Evolutionary conservation across 2,329 filamentous ascomycete genomes (phyloP).

Genomic region (Aspergillus terreus): DNA sequence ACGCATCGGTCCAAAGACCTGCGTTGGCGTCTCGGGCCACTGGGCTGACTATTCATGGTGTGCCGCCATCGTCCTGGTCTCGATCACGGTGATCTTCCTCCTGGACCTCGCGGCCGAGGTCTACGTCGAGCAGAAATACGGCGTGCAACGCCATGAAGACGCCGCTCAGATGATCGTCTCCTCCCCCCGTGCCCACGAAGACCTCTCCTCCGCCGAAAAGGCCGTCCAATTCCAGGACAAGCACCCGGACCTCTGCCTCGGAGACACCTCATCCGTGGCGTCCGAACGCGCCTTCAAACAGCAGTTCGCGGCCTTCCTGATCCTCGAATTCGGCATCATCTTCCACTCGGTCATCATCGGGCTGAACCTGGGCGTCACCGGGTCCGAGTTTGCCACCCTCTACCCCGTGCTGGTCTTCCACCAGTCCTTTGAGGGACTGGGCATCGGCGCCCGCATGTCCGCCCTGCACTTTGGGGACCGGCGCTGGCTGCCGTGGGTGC

Average conservation of each 20-base stretch:
- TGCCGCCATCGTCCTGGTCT: conserved; percentile 49
- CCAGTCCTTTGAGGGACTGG: conserved; percentile 61
- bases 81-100: conserved; percentile 50
- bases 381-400: conserved; percentile 54
- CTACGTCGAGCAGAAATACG: conserved; percentile 50
- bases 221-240: no score
- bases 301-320: conserved; percentile 40
- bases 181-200: conserved; percentile 2
- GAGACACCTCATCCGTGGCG: conserved; percentile 3
- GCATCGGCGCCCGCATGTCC: conserved; percentile 59
- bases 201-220: background rate
- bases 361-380: conserved; percentile 58
- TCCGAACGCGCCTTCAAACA: conserved; percentile 31
- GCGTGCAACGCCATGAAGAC: conserved; percentile 24
- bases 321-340: conserved; percentile 59
- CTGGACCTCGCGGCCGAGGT: conserved; percentile 50
- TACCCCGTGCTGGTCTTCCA: conserved; percentile 62
- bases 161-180: conserved; percentile 12
- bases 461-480: conserved; percentile 50
- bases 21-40: conserved; percentile 51
- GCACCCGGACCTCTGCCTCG: background rate
- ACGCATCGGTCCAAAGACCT: conserved; percentile 46
- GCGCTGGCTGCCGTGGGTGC: conserved; percentile 47
- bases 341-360: conserved; percentile 64
- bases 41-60: conserved; percentile 54